Evolutionary conservation across 495 filamentous ascomycete genomes (phyloP), one percentile per base, ranked within the genome.

Genomic region (Bombardia bombarda): DNA sequence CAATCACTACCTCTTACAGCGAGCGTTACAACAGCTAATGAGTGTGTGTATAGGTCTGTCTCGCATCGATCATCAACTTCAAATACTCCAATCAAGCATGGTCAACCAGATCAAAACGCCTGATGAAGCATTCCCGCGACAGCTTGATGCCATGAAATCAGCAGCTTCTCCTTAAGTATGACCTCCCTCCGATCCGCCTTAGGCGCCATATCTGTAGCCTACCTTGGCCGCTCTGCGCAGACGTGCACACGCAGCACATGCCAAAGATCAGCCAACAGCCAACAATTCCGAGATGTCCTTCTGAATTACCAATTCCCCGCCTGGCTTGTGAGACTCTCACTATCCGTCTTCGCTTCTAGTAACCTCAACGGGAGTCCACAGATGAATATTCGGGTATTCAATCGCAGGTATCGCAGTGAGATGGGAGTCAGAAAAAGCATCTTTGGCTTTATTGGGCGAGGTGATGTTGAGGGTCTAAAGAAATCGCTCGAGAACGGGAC

Each of bases 361-460:
- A 40, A 46, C 20, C 18, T 46, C 21, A 40, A 46, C 37, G 43
- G 43, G 8, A 37, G 32, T 16, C 43, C 43, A 2, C 35, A 46
- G 30, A 22, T 46, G 30, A 40, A 40, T 37, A 32, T 46, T 9
- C 35, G 43, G n/a, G 19, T 46, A 1, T 39, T 33, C 34, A 39
- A 38, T 10, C 16, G 18, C 23, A 7, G n/a, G n/a, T n/a, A n/a
- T n/a, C n/a, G n/a, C n/a, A n/a, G n/a, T n/a, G n/a, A n/a, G n/a
- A n/a, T n/a, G n/a, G n/a, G n/a, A n/a, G n/a, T n/a, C n/a, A n/a
- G n/a, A n/a, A n/a, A n/a, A n/a, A n/a, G n/a, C n/a, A n/a, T n/a
- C n/a, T n/a, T n/a, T n/a, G n/a, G n/a, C n/a, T n/a, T n/a, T n/a
- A n/a, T n/a, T n/a, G n/a, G n/a, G n/a, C n/a, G n/a, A n/a, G n/a